Base-by-base conservation (phyloP, 225 moss, liverwort and hornwort genomes). In the Anthoceros angustus region DNA sequence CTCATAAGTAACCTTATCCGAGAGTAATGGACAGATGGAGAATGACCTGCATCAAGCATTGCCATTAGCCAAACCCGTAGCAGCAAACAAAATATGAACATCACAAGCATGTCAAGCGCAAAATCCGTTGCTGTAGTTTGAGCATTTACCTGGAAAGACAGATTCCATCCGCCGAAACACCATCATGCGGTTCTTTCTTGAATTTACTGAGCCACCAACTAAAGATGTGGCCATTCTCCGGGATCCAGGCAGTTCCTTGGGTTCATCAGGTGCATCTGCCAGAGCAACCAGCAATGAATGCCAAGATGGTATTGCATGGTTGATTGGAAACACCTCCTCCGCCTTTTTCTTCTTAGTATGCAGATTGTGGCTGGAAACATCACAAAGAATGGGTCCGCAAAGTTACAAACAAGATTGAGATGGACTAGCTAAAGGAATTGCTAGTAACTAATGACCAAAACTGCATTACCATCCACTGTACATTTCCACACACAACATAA, bases 201-300 rank as follows among this genome's bases (percentile, higher is more conserved):
- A 84, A 74, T 98, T 98, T 42, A 98, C 87, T 60, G 89, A 89
- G 63, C 98, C 98, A 65, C 87, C 98, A 66, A 86, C 89, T 70
- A 98, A 82, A 69, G 98, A 92, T 69, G 84, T 98, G 39, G 95
- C 95, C 95, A 98, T 98, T 73, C 85, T 87, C 63, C 84, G 89
- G 71, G 76, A 89, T 55, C 82, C 92, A 66, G 83, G 82, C 18
- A 86, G 84, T 73, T 87, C 92, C 77, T 83, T 83, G 62, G 68
- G 65, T 64, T 89, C 88, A 64, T 87, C 92, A 72, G 71, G 67
- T 41, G 77, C 18, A 68, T 80, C 83, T 40, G 87, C 84, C 70
- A 99, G 81, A 64, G 98, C 98, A 67, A 83, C 79, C 68, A 89
- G 79, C 67, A 99, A 65, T 50, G 55, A 62, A 65, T 92, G 98